Conservation (phyloP, 2,329 filamentous ascomycete species). For the Exophiala spinifera region DNA sequence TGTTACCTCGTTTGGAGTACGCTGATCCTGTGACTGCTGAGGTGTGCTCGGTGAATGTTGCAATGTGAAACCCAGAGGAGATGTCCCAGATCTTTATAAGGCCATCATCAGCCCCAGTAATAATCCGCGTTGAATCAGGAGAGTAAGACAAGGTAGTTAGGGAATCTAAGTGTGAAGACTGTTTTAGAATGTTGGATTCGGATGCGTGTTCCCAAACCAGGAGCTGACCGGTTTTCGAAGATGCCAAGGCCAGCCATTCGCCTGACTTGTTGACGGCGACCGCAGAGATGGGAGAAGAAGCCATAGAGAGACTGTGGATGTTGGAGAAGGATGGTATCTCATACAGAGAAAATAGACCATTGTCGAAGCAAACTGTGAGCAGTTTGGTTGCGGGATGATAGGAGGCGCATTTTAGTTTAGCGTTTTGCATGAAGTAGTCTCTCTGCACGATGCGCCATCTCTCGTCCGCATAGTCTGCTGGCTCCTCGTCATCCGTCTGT, state of each 20-base stretch:
- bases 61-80: slow-evolving; percentile 93
- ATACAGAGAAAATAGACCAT: slow-evolving; percentile 89
- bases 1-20: slow-evolving; percentile 91
- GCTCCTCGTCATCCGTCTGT: slow-evolving; percentile 57
- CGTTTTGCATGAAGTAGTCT: slow-evolving; percentile 91
- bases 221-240: slow-evolving; percentile 91
- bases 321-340: slow-evolving; percentile 94
- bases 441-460: slow-evolving; percentile 89
- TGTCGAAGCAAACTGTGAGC: slow-evolving; percentile 95
- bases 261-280: slow-evolving; percentile 91
- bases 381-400: slow-evolving; percentile 85
- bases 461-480: slow-evolving; percentile 60
- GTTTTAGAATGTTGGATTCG: slow-evolving; percentile 96
- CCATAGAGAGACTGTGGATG: slow-evolving; percentile 88
- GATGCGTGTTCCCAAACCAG: slow-evolving; percentile 99
- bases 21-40: slow-evolving; percentile 89
- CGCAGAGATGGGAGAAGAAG: slow-evolving; percentile 92
- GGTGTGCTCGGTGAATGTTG: slow-evolving; percentile 96
- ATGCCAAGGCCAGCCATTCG: slow-evolving; percentile 96
- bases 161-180: slow-evolving; percentile 94
- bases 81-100: slow-evolving; percentile 99
- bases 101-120: slow-evolving; percentile 92
- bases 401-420: slow-evolving; percentile 82
- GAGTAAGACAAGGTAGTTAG: slow-evolving; percentile 94
- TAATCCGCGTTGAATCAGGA: slow-evolving; percentile 85